Evolutionary conservation across 2,329 filamentous ascomycete genomes (phyloP).

Genomic region (Penicillium occitanis): DNA sequence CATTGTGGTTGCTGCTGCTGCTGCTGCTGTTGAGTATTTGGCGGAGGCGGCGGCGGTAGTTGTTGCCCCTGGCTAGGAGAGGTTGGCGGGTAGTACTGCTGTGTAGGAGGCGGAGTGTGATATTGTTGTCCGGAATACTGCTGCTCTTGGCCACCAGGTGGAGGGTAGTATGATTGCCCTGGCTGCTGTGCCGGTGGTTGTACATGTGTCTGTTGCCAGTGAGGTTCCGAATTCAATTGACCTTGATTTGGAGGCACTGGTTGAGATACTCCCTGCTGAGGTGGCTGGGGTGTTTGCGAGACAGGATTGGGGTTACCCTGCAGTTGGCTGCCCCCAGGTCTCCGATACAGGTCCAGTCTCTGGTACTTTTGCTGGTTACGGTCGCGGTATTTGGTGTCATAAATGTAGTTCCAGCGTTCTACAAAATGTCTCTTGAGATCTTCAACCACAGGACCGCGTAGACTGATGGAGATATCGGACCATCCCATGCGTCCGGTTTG

Average conservation of each 20-base stretch:
- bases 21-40: conserved; percentile 23
- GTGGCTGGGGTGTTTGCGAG: conserved; percentile 23
- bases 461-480: conserved; percentile 79
- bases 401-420: conserved; percentile 92
- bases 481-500: conserved; percentile 86
- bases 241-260: conserved; percentile 16
- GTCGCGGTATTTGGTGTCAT: conserved; percentile 72
- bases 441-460: conserved; percentile 71
- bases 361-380: conserved; percentile 54
- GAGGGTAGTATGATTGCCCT: conserved; percentile 13
- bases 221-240: conserved; percentile 21
- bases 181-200: conserved; percentile 12
- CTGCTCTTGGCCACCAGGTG: conserved; percentile 4
- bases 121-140: conserved; percentile 9
- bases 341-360: conserved; percentile 24
- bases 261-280: conserved; percentile 23
- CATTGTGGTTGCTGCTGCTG: conserved; percentile 24
- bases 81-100: conserved; percentile 8
- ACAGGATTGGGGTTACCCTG: conserved; percentile 24
- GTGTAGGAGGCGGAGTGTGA: conserved; percentile 7
- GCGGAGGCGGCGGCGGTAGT: conserved; percentile 3
- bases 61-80: conserved; percentile 11
- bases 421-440: conserved; percentile 77
- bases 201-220: conserved; percentile 19
- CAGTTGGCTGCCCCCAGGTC: conserved; percentile 32